Evolutionary conservation across 140 eudicot genomes (phyloP).

Genomic region (Erigeron philadelphicus): DNA sequence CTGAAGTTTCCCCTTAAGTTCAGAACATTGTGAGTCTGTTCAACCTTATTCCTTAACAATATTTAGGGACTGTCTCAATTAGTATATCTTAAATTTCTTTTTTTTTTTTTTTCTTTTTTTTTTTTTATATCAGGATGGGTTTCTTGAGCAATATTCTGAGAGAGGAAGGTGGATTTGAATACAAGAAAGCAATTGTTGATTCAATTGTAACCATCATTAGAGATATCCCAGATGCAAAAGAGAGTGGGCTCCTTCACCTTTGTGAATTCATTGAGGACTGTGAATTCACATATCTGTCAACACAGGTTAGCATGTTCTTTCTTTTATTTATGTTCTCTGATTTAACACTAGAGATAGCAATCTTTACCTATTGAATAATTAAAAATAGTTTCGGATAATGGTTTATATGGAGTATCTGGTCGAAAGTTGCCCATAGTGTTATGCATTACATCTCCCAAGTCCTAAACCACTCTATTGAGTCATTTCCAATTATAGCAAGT

Average conservation of each 20-base stretch:
- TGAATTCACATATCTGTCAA: slow-evolving; percentile 92
- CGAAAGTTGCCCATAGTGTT: background rate
- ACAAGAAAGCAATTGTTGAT: slow-evolving; percentile 94
- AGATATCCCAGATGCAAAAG: slow-evolving; percentile 99
- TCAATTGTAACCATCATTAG: slow-evolving; percentile 87
- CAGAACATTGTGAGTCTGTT: slow-evolving; percentile 75
- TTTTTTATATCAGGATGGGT: slow-evolving; percentile 52
- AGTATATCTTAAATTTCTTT: background rate
- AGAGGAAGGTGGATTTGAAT: slow-evolving; percentile 98
- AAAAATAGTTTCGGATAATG: background rate
- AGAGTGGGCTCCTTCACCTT: slow-evolving; percentile 84
- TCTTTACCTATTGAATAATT: background rate
- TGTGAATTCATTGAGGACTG: slow-evolving; percentile 99
- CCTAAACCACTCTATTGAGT: too few relatives aligned
- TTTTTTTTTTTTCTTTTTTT: background rate
- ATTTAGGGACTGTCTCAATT: background rate
- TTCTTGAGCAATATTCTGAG: slow-evolving; percentile 91
- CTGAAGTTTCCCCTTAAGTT: slow-evolving; percentile 89
- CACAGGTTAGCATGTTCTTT: slow-evolving; percentile 56
- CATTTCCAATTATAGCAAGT: too few relatives aligned
- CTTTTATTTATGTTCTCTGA: background rate
- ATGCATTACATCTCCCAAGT: background rate
- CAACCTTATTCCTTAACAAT: background rate
- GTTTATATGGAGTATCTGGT: background rate
- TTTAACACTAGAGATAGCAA: background rate